Base-by-base conservation (phyloP, 208 protist genomes). In the Balamuthia mandrillaris region DNA sequence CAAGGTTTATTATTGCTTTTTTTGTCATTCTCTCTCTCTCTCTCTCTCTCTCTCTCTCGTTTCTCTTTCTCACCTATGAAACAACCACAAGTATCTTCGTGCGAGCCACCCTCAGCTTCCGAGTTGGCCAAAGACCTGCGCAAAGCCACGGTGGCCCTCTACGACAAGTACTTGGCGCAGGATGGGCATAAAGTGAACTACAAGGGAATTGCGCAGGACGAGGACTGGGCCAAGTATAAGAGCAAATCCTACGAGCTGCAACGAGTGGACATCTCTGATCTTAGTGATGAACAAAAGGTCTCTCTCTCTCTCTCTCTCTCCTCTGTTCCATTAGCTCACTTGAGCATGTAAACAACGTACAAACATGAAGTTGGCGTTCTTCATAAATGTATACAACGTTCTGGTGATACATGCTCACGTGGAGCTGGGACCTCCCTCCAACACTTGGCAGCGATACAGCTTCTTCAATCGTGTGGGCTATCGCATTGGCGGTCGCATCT, bases 401-500 rank as follows among this genome's bases (percentile, higher is more conserved):
- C n/a, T n/a, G n/a, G 58, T 66, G 16, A 68, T 68, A 12, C 60
- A 68, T 27, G 60, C 60, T 12, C 27, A 68, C 60, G 60, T 68
- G 60, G 60, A 68, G 12, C 35, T 68, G 31, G 60, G 60, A 27
- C 60, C 60, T 27, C 60, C 60, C 6, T 27, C 1, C 2, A 33
- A 12, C 21, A 1, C 24, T 4, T 45, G 37, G 16, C 60, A 68
- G 60, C 24, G 60, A 18, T 37, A 68, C 24, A 5, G 60, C 14
- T 68, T 68, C 60, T 68, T 68, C 60, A 68, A 68, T 42, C 10
- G 60, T 31, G 60, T 68, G 60, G 44, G 35, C 35, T 68, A 68
- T 37, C 58, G 33, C 14, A 65, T 65, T 35, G 58, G 24, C 58
- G 24, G 16, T n/a, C 31, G 39, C 31, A n/a, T 35, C 24, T 65